Base-by-base conservation (phyloP, 1,139 yeast species). In the Geotrichum bryndzae region DNA sequence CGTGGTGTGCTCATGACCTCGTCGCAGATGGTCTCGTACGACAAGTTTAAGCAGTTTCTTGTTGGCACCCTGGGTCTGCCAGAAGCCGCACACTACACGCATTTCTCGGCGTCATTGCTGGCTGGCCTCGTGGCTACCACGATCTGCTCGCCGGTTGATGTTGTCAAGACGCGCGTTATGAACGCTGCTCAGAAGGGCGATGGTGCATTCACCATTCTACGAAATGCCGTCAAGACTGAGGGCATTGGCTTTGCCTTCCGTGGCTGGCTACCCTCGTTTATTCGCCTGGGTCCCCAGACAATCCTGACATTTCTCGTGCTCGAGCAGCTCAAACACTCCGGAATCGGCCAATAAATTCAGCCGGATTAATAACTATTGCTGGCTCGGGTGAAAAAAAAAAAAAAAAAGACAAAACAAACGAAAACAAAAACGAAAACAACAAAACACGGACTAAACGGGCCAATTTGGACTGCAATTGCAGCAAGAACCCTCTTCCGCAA, bases 121-220 rank as follows among this genome's bases (percentile, higher is more conserved):
- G 96, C 96, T 0, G 96, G 96, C 13, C 77, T 90, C 50, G 91
- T 89, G 11, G 96, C 96, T 4, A 90, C 96, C 0, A 90, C 96
- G 0, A 88, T 89, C 25, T 90, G 96, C 73, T 88, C 96, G 1
- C 96, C 96, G 0, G 96, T 94, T 10, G 96, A 90, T 74, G 97
- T 90, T 10, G 87, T 90, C 59, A 90, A 90, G 75, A 90, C 96
- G 1, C 80, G 96, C 70, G 87, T 90, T 64, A 90, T 90, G 96
- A 87, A 88, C 66, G 66, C 73, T 68, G 83, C 87, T 56, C 82
- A 82, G 15, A 62, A 65, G 38, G 63, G 64, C 35, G 76, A 77
- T 23, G 79, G 83, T 54, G 87, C 90, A 0, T 61, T 83, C 1
- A 67, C 75, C 2, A 84, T 87, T 45, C 76, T 89, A 66, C 69